A percentile compares a stretch with the other conserved stretches of the same genome.
These are phyloP conservation scores for Aspergillus indologenus DNA, from an alignment of 495 filamentous ascomycete species.

Conservation along the genomic window DNA sequence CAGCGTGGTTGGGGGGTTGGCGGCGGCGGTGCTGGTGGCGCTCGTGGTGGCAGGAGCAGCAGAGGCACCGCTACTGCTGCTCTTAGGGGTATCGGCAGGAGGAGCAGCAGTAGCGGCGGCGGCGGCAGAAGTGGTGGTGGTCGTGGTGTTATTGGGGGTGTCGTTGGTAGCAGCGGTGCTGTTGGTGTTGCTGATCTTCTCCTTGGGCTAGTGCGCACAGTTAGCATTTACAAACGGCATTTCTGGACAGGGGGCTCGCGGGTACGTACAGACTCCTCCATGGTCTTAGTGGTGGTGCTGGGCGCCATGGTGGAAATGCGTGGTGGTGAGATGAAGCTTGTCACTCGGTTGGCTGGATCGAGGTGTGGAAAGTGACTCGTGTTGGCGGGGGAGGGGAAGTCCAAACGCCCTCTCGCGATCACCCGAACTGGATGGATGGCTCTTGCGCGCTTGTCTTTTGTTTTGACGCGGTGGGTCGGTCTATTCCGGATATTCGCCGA, in stretches of 20 bases:
- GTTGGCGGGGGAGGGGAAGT: neutral
- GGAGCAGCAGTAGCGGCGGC: neutral
- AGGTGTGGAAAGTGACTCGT: neutral
- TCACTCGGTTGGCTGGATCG: neutral
- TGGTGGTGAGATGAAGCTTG: neutral
- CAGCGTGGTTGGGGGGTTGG: slow-evolving; percentile 34
- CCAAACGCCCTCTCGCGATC: slow-evolving; percentile 1
- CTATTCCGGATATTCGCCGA: slow-evolving; percentile 5
- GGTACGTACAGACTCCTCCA: slow-evolving; percentile 28
- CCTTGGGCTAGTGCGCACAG: slow-evolving; percentile 34
- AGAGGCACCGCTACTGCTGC: neutral
- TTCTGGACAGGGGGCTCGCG: neutral
- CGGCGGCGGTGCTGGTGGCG: slow-evolving; percentile 12
- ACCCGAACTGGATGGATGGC: neutral
- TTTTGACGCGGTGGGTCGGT: neutral
- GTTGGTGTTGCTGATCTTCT: slow-evolving; percentile 10
- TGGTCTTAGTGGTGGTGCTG: slow-evolving; percentile 28
- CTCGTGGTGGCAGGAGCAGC: neutral
- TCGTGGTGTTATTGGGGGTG: neutral
- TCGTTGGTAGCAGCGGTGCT: neutral
- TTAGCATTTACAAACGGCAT: neutral
- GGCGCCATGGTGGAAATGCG: slow-evolving; percentile 27
- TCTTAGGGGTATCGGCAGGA: neutral
- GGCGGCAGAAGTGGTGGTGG: too few species aligned
- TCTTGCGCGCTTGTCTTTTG: neutral